Conservation (phyloP, 768 basidiomycete species). For the Tremella mesenterica region DNA sequence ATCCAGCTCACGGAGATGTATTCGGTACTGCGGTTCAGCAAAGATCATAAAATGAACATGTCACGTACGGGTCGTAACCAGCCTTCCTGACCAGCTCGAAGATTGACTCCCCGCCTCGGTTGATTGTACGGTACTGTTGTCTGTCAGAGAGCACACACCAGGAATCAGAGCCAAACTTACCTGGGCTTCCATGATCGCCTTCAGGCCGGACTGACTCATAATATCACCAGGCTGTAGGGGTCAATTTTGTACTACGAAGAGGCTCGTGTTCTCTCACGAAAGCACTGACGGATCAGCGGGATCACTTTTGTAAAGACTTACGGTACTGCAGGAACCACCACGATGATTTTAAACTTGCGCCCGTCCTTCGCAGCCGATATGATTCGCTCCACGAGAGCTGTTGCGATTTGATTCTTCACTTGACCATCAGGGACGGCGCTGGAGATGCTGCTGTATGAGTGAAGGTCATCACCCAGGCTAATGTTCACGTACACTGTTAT, state of each 20-base stretch:
- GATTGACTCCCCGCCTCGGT: slow-evolving; percentile 76
- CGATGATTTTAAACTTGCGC: slow-evolving; percentile 75
- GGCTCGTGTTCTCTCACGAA: slow-evolving; percentile 49
- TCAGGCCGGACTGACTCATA: slow-evolving; percentile 51
- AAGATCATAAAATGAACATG: slow-evolving; percentile 1
- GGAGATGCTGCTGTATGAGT: slow-evolving; percentile 59
- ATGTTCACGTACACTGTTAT: slow-evolving; percentile 16
- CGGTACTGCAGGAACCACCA: slow-evolving; percentile 83
- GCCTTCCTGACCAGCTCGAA: slow-evolving; percentile 70
- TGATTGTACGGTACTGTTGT: slow-evolving; percentile 65
- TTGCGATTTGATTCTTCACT: slow-evolving; percentile 70
- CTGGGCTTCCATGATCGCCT: slow-evolving; percentile 69
- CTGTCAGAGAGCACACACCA: too few species aligned
- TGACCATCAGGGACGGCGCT: slow-evolving; percentile 56
- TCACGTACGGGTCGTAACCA: slow-evolving; percentile 53
- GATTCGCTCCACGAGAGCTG: slow-evolving; percentile 73
- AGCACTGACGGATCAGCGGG: slow-evolving; percentile 45
- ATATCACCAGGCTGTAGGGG: slow-evolving; percentile 56
- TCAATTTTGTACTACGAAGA: neutral
- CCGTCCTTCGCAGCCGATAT: slow-evolving; percentile 64
- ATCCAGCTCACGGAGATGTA: slow-evolving; percentile 20
- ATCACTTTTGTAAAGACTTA: slow-evolving; percentile 8
- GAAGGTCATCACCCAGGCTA: neutral
- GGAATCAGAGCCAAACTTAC: too few species aligned
- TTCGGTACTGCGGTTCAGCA: slow-evolving; percentile 15